These are phyloP conservation scores for Gymnopilus junonius DNA, from an alignment of 768 basidiomycete genomes.

Conservation along the genomic window DNA sequence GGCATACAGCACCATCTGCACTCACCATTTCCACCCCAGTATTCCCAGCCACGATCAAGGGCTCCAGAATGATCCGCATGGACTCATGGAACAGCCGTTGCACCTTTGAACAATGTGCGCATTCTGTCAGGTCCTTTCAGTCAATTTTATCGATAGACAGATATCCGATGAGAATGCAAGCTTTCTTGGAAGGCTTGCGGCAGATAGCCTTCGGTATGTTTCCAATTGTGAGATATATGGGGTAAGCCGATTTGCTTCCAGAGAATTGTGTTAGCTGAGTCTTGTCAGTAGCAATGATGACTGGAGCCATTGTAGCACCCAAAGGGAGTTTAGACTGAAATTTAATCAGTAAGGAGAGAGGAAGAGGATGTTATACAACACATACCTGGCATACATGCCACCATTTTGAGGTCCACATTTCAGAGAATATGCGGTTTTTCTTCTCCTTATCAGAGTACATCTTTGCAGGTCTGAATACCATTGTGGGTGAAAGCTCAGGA, in stretches of 20 bases:
- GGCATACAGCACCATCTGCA: slow-evolving; percentile 33
- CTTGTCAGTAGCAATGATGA: too few species aligned
- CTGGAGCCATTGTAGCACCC: slow-evolving; percentile 29
- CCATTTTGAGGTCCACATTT: too few species aligned
- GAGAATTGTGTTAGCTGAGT: too few species aligned
- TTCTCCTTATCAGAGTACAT: slow-evolving; percentile 23
- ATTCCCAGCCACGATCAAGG: slow-evolving; percentile 34
- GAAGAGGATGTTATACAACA: slow-evolving; percentile 32
- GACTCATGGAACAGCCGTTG: slow-evolving; percentile 41
- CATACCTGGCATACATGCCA: too few species aligned
- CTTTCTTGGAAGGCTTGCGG: slow-evolving; percentile 25
- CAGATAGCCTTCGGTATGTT: slow-evolving; percentile 36
- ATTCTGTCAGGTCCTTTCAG: slow-evolving; percentile 1
- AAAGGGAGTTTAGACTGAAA: not conserved
- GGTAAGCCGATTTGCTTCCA: slow-evolving; percentile 37
- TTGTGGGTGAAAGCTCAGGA: slow-evolving; percentile 19
- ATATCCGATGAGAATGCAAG: too few species aligned
- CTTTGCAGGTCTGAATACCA: slow-evolving; percentile 15
- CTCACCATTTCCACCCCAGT: slow-evolving; percentile 39
- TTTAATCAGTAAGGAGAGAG: not conserved
- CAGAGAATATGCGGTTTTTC: slow-evolving; percentile 19
- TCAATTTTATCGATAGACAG: slow-evolving; percentile 38
- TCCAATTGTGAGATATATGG: slow-evolving; percentile 47
- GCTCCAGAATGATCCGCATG: slow-evolving; percentile 33
- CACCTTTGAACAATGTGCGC: slow-evolving; percentile 11